Conservation (phyloP, 352 stramenopile genomes). For the Pythium utonaiense region DNA sequence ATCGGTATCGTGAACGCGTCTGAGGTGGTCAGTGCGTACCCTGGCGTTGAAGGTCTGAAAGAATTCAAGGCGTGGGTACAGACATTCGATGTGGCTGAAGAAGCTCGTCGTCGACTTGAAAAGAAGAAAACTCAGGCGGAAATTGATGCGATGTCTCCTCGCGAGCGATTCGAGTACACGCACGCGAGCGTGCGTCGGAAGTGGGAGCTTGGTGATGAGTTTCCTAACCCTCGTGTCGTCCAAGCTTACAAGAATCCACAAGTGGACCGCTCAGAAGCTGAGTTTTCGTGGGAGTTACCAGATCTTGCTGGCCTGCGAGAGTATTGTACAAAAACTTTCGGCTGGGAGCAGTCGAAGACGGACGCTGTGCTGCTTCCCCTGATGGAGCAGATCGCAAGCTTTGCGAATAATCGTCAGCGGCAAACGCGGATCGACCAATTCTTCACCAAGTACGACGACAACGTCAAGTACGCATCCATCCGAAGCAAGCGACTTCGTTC, state of each 20-base stretch:
- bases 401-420: constrained; percentile 29
- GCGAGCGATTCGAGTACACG: constrained; percentile 88
- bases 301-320: constrained; percentile 82
- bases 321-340: constrained; percentile 89
- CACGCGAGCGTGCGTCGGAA: constrained; percentile 88
- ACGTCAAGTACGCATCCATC: constrained; percentile 93
- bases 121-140: constrained; percentile 58
- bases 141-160: constrained; percentile 37
- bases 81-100: constrained; percentile 57
- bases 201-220: constrained; percentile 92
- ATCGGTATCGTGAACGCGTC: constrained; percentile 85
- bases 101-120: constrained; percentile 44
- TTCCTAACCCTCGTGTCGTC: constrained; percentile 91
- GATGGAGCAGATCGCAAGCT: constrained; percentile 48
- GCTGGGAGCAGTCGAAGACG: constrained; percentile 92
- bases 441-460: constrained; percentile 95
- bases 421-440: constrained; percentile 95
- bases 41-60: constrained; percentile 82
- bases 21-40: constrained; percentile 79
- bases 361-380: constrained; percentile 90
- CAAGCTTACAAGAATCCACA: constrained; percentile 93
- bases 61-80: constrained; percentile 75
- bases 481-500: constrained; percentile 84
- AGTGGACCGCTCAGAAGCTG: constrained; percentile 69
- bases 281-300: constrained; percentile 93